Base-by-base conservation (phyloP, 495 filamentous ascomycete species). In the Pyrenula massariospora region DNA sequence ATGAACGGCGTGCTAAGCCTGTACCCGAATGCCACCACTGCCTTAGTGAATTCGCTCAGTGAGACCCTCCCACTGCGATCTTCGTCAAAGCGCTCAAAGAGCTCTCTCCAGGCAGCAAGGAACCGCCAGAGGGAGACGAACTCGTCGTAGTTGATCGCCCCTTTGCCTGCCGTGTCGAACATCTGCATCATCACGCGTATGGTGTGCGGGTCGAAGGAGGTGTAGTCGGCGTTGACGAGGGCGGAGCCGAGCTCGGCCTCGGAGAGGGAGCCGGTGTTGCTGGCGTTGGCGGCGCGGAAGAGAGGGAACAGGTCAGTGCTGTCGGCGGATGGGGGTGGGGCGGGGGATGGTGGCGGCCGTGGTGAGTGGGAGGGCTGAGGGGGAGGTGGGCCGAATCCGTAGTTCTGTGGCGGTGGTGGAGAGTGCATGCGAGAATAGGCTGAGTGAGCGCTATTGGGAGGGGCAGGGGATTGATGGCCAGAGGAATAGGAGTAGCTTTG, bases 131-230 rank as follows among this genome's bases (percentile, higher is more conserved):
- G 73, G 2, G 89, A 89, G 65, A 74, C 93, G 62, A 98, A 98
- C 70, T 98, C 93, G 60, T 95, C 85, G 67, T 96, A 98, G 52
- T 83, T 87, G 65, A 98, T 95, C 3, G 83, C 87, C 51, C 92
- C 91, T 56, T 80, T 86, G 57, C 87, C 85, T 73, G 96, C 87
- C 59, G 77, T 84, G 73, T 97, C 93, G 71, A 98, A 98, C 93
- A 97, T 97, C 65, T 79, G 83, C 59, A 97, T 96, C 93, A 98
- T 97, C 89, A 96, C 94, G 58, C 86, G 85, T 57, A 98, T 89
- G 2, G 93, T 98, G 61, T 95, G 88, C n/a, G 85, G 83, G 71
- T 98, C 94, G 68, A 98, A 98, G 2, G 86, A 80, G 3, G 88
- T 86, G 78, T 84, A 97, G 74, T 98, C 93, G 49, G 90, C 92